Percentiles rank a stretch among this genome's conserved stretches.
phyloP scores from a whole-genome alignment of 148 eudicot species.

The Cornus kousa region DNA sequence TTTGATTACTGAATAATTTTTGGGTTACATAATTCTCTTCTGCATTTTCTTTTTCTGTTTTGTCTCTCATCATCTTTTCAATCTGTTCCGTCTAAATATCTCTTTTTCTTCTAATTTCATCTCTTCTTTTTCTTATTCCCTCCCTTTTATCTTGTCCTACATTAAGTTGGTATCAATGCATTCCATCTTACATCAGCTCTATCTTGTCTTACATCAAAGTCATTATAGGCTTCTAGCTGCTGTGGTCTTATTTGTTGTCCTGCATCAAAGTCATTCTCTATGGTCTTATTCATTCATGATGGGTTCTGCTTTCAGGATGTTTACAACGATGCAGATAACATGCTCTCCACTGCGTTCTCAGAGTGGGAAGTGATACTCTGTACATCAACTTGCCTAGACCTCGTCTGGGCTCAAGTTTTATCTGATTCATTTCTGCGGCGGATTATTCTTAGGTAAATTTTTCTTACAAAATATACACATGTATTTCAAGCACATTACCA shows the following conservation, averaged over 20 bases:
- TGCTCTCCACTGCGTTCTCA: slow-evolving; percentile 67
- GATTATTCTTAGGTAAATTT: slow-evolving; percentile 74
- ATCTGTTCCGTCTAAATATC: too few species aligned
- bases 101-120: too few species aligned
- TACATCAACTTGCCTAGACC: slow-evolving; percentile 64
- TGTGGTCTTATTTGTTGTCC: neutral
- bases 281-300: slow-evolving; percentile 6
- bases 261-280: neutral
- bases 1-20: too few species aligned
- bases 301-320: slow-evolving; percentile 49
- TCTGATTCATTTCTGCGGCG: slow-evolving; percentile 87
- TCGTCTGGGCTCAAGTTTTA: slow-evolving; percentile 94
- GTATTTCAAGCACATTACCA: neutral
- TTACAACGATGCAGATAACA: slow-evolving; percentile 61
- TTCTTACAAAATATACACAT: neutral
- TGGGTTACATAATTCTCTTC: too few species aligned
- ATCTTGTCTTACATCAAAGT: too few species aligned
- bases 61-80: too few species aligned
- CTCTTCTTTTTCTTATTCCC: too few species aligned
- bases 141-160: too few species aligned
- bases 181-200: too few species aligned
- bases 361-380: slow-evolving; percentile 91
- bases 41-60: too few species aligned
- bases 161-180: too few species aligned
- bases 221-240: neutral